Percentiles rank a stretch among this genome's conserved stretches.
These are phyloP conservation scores for Daldinia loculata DNA, from an alignment of 495 filamentous ascomycete species.

Conservation along the genomic window DNA sequence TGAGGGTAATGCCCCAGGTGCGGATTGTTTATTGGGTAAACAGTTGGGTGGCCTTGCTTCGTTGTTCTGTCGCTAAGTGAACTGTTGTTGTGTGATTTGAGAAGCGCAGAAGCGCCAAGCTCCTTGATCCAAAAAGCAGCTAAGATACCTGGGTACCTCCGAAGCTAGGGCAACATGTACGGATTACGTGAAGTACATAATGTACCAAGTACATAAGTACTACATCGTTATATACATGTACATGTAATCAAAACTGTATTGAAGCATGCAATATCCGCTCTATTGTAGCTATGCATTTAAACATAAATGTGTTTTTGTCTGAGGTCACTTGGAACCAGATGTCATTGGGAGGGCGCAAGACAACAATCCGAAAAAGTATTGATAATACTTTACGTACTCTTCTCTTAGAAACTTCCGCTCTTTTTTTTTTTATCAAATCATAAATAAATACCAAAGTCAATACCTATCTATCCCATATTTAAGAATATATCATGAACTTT, in stretches of 20 bases:
- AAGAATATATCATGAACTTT: slow-evolving; percentile 51
- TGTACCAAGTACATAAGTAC: slow-evolving; percentile 13
- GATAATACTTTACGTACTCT: neutral
- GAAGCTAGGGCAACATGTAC: too few species aligned
- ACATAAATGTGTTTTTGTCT: slow-evolving; percentile 1
- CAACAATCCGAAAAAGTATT: neutral
- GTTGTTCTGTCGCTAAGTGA: slow-evolving; percentile 12
- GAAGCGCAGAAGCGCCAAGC: slow-evolving; percentile 31
- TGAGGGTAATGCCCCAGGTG: slow-evolving; percentile 20
- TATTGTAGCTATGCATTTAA: neutral
- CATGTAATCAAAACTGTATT: too few species aligned
- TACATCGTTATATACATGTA: too few species aligned
- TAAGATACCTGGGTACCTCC: neutral
- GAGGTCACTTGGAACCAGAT: neutral
- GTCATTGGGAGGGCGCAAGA: slow-evolving; percentile 28
- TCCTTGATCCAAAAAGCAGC: neutral
- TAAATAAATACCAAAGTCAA: neutral
- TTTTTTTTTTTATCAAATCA: neutral
- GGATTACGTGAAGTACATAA: neutral
- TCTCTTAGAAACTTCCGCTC: neutral
- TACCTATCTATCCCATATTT: neutral
- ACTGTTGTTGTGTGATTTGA: slow-evolving; percentile 33
- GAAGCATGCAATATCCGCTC: neutral
- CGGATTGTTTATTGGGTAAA: slow-evolving; percentile 7
- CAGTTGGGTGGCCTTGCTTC: slow-evolving; percentile 9